Conservation (phyloP, 805 yeast species). For the Pachysolen tannophilus region DNA sequence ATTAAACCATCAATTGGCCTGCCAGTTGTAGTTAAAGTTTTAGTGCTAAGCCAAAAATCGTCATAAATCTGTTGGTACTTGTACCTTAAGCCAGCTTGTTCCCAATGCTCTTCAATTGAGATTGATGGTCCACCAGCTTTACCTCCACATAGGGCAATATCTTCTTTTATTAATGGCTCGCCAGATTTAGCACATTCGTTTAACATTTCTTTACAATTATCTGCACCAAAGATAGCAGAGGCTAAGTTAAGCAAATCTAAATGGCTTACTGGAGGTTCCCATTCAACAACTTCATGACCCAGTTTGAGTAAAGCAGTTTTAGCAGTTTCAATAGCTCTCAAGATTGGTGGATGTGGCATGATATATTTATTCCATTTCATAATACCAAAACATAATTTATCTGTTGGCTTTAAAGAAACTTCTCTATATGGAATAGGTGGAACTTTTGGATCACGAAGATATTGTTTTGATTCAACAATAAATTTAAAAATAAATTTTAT, state of each 20-base stretch:
- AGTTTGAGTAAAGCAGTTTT: slow-evolving; percentile 24
- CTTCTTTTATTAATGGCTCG: slow-evolving; percentile 36
- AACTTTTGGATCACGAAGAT: slow-evolving; percentile 33
- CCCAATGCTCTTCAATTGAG: slow-evolving; percentile 33
- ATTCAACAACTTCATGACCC: slow-evolving; percentile 45
- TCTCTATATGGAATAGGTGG: slow-evolving; percentile 34
- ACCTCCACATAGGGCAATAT: too few relatives aligned
- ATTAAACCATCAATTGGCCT: slow-evolving; percentile 40
- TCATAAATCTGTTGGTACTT: slow-evolving; percentile 29
- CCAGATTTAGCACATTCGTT: slow-evolving; percentile 30
- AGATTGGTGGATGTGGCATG: slow-evolving; percentile 41
- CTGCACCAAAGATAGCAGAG: slow-evolving; percentile 33
- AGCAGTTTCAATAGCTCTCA: slow-evolving; percentile 33
- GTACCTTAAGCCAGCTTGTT: slow-evolving; percentile 31
- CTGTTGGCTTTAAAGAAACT: slow-evolving; percentile 22
- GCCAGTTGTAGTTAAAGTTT: slow-evolving; percentile 25
- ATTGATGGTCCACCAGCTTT: slow-evolving; percentile 28
- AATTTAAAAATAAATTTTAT: slow-evolving; percentile 25
- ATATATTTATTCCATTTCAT: slow-evolving; percentile 34
- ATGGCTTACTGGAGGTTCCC: slow-evolving; percentile 36
- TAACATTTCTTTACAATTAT: slow-evolving; percentile 28
- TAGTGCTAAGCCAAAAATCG: slow-evolving; percentile 34
- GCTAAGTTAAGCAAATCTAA: slow-evolving; percentile 24
- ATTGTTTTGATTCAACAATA: slow-evolving; percentile 28
- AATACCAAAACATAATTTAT: slow-evolving; percentile 34